phyloP scores from a whole-genome alignment of 1,284 basidiomycete species.

The Fistulinella cinereoalba region DNA sequence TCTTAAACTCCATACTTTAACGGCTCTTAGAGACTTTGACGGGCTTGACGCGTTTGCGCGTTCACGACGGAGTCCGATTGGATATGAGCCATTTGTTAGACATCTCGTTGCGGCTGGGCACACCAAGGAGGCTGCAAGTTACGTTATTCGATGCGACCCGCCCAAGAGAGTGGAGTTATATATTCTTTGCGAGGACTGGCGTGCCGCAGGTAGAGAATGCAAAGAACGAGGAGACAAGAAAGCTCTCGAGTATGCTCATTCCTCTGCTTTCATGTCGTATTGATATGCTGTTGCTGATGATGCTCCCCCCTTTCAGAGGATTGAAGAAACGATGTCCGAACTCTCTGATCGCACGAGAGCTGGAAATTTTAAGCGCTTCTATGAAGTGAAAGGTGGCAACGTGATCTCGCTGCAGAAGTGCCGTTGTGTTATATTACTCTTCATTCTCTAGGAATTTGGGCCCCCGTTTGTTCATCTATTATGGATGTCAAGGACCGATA shows the following conservation, averaged over 20 bases:
- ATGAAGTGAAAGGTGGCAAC: constrained; percentile 56
- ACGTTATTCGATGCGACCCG: constrained; percentile 80
- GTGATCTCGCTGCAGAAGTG: too few relatives aligned
- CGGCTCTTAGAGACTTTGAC: constrained; percentile 78
- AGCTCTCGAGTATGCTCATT: constrained; percentile 69
- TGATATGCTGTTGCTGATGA: constrained; percentile 17
- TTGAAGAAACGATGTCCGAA: constrained; percentile 72
- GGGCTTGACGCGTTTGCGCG: constrained; percentile 81
- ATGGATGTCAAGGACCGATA: too few relatives aligned
- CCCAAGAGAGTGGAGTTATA: constrained; percentile 83
- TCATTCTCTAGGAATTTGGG: too few relatives aligned
- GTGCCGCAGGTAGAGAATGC: constrained; percentile 81
- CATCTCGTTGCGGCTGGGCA: constrained; percentile 74
- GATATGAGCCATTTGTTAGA: constrained; percentile 90
- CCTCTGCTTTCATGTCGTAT: constrained; percentile 5
- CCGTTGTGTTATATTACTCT: too few relatives aligned
- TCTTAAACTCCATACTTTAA: constrained; percentile 81
- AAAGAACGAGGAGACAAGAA: constrained; percentile 82
- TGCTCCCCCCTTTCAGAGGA: constrained; percentile 49
- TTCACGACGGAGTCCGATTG: constrained; percentile 89
- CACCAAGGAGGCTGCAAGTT: constrained; percentile 68
- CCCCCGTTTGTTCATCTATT: too few relatives aligned
- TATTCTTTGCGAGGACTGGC: constrained; percentile 86
- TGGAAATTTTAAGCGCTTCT: constrained; percentile 64
- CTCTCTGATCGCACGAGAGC: constrained; percentile 72